Evolutionary conservation across 352 stramenopile species (phyloP).

Genomic region (Pythium biforme): DNA sequence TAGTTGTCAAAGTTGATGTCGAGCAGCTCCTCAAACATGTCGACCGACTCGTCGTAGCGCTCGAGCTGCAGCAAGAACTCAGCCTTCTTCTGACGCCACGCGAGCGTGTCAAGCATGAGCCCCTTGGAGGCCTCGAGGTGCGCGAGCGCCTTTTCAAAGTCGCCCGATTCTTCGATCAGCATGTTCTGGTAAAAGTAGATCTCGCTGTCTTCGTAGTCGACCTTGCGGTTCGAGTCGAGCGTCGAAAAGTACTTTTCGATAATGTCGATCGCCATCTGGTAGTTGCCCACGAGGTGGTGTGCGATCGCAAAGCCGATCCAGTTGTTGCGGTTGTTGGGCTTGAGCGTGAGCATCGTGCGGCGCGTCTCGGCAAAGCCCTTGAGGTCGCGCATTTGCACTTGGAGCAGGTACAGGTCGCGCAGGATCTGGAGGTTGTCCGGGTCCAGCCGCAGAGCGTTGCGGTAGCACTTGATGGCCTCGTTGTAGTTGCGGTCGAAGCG

Average conservation of each 20-base stretch:
- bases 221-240: constrained; percentile 49
- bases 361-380: constrained; percentile 94
- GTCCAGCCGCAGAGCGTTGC: constrained; percentile 96
- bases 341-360: constrained; percentile 91
- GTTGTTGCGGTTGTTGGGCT: constrained; percentile 94
- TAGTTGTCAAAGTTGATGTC: constrained; percentile 92
- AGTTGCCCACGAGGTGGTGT: constrained; percentile 93
- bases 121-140: constrained; percentile 84
- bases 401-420: constrained; percentile 94
- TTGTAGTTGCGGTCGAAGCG: constrained; percentile 96
- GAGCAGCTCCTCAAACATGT: constrained; percentile 71
- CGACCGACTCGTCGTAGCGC: constrained; percentile 61
- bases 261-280: constrained; percentile 92
- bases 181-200: constrained; percentile 96
- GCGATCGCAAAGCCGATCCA: constrained; percentile 97
- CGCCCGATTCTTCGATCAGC: constrained; percentile 89
- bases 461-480: constrained; percentile 99
- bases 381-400: constrained; percentile 92
- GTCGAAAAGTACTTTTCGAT: constrained; percentile 96
- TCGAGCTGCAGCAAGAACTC: constrained; percentile 67
- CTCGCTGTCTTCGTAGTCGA: constrained; percentile 95
- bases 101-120: constrained; percentile 72
- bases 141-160: constrained; percentile 77
- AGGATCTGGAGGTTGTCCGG: constrained; percentile 97
- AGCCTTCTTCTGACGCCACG: constrained; percentile 76